Percentiles rank a stretch among this genome's conserved stretches.
These are phyloP conservation scores for Laguncularia racemosa DNA, from an alignment of 345 rosid species.

Conservation along the genomic window DNA sequence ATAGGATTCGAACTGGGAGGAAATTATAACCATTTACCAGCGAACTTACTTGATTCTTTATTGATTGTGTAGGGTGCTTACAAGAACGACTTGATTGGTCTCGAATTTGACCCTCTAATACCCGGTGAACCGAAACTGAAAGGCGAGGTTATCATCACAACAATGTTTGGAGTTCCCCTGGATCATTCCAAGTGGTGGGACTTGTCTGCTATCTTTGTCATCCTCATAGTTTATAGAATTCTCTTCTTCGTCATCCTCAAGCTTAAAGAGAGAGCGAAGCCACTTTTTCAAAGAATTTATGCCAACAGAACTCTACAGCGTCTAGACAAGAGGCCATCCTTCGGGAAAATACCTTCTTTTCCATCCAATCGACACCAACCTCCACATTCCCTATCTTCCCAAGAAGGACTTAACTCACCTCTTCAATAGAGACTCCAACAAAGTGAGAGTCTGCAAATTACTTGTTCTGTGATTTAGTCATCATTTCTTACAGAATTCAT, in stretches of 20 bases:
- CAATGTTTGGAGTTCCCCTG: conserved; percentile 20
- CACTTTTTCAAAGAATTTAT: conserved; percentile 34
- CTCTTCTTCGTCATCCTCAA: conserved; percentile 20
- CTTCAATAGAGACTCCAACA: conserved; percentile 15
- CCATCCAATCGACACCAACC: conserved; percentile 45
- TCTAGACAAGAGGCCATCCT: conserved; percentile 59
- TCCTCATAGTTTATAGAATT: conserved; percentile 14
- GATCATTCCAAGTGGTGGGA: conserved; percentile 33
- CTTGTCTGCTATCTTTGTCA: conserved; percentile 20
- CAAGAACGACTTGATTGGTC: conserved; percentile 41
- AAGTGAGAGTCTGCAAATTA: not conserved
- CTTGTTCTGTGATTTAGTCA: not conserved
- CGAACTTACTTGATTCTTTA: not conserved
- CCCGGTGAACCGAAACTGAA: conserved; percentile 26
- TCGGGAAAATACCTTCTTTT: conserved; percentile 34
- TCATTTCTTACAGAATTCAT: too few relatives aligned
- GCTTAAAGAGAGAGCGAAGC: conserved; percentile 22
- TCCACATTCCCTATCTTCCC: conserved; percentile 50
- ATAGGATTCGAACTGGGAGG: not conserved
- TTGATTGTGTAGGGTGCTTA: conserved; percentile 29
- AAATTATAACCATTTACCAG: not conserved
- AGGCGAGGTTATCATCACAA: conserved; percentile 25
- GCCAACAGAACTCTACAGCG: conserved; percentile 44
- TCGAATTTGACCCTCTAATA: conserved; percentile 28
- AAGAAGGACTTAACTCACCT: conserved; percentile 57